A percentile compares a stretch with the other conserved stretches of the same genome.
These are phyloP conservation scores for Colletotrichum lentis DNA, from an alignment of 2,329 filamentous ascomycete species.

Conservation along the genomic window DNA sequence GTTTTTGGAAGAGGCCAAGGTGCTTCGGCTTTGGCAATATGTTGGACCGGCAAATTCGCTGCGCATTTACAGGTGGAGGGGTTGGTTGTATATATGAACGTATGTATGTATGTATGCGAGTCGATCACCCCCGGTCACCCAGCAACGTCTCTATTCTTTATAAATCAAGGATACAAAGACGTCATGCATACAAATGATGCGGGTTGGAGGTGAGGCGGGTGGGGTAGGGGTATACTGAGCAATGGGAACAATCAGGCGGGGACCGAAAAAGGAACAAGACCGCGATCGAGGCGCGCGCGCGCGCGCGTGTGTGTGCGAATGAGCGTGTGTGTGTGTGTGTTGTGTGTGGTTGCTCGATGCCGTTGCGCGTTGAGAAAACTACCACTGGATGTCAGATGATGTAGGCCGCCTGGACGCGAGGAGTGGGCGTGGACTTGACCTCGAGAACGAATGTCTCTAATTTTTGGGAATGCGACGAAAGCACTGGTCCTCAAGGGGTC, in stretches of 20 bases:
- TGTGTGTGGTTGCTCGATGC: conserved; percentile 9
- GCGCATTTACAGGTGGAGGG: conserved; percentile 21
- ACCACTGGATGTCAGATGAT: conserved; percentile 28
- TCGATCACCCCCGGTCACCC: conserved; percentile 27
- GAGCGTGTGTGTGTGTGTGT: not conserved
- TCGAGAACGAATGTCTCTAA: conserved; percentile 32
- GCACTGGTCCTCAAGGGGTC: conserved; percentile 30
- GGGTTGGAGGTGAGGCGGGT: not conserved
- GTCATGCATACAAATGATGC: conserved; percentile 25
- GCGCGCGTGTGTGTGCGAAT: too few species aligned
- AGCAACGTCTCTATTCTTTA: conserved; percentile 34
- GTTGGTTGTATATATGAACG: not conserved
- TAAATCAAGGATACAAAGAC: conserved; percentile 33
- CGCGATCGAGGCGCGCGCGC: conserved; percentile 1
- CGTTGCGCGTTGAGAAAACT: not conserved
- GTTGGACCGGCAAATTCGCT: not conserved
- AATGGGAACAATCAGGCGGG: not conserved
- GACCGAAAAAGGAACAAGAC: not conserved
- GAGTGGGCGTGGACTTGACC: conserved; percentile 28
- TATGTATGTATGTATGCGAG: not conserved
- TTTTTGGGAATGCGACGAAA: conserved; percentile 22
- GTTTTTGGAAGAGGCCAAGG: not conserved
- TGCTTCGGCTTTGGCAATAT: not conserved
- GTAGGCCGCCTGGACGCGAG: conserved; percentile 13
- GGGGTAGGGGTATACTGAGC: not conserved